Conservation (phyloP, 176 grass and related monocot genomes). For the Oryza brachyantha region DNA sequence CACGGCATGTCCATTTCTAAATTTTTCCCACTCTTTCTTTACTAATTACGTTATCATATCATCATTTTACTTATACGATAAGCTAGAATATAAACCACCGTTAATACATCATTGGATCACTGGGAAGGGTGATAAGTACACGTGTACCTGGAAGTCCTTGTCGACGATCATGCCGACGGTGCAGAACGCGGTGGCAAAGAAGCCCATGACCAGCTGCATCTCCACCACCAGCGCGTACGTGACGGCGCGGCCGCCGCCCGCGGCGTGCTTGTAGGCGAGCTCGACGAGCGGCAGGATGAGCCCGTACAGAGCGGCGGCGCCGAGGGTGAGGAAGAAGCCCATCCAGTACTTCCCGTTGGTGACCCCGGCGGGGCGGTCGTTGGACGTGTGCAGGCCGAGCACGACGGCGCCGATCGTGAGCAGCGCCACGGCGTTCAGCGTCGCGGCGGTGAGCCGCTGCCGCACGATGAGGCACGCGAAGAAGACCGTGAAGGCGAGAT, state of each 20-base stretch:
- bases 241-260: constrained; percentile 36
- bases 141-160: constrained; percentile 63
- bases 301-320: constrained; percentile 56
- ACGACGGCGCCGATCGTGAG: constrained; percentile 54
- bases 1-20: too few relatives aligned
- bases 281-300: constrained; percentile 57
- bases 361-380: constrained; percentile 33
- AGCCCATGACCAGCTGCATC: constrained; percentile 73
- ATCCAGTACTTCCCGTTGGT: constrained; percentile 39
- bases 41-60: too few relatives aligned
- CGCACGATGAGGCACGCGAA: constrained; percentile 71
- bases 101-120: background rate
- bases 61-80: background rate
- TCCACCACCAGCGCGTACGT: constrained; percentile 76
- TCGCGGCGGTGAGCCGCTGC: constrained; percentile 51
- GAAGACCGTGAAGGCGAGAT: constrained; percentile 70
- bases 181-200: constrained; percentile 57
- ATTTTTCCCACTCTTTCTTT: too few relatives aligned
- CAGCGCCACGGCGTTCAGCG: constrained; percentile 60
- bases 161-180: constrained; percentile 50
- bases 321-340: constrained; percentile 58
- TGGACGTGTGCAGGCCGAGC: constrained; percentile 42
- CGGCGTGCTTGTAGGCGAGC: constrained; percentile 48
- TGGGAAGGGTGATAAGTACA: background rate
- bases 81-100: too few relatives aligned